Evolutionary conservation across 108 stramenopile species (phyloP).

Genomic region (Discostella pseudostelligera): DNA sequence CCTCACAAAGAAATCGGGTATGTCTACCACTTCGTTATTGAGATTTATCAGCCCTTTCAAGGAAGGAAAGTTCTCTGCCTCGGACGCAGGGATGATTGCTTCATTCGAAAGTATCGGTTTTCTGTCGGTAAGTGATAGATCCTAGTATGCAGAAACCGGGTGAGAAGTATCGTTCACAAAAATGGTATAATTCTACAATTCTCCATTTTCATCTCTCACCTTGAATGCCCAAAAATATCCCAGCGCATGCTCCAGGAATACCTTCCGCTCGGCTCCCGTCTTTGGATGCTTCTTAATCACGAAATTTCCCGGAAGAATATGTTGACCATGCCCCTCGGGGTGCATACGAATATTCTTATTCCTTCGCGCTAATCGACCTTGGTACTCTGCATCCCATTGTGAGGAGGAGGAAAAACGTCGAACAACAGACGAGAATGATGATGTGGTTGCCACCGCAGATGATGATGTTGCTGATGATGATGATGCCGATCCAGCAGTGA

Average conservation of each 20-base stretch:
- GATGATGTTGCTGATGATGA: background rate
- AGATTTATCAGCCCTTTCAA: conserved; percentile 30
- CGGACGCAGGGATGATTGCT: conserved; percentile 53
- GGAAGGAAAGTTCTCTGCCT: conserved; percentile 70
- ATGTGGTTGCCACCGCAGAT: background rate
- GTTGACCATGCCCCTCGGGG: conserved; percentile 53
- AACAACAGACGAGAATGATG: conserved; percentile 8
- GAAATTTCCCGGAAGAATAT: conserved; percentile 67
- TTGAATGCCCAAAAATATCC: conserved; percentile 87
- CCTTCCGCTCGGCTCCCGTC: conserved; percentile 55
- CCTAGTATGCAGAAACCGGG: conserved; percentile 25
- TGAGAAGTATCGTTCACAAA: conserved; percentile 1
- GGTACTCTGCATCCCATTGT: conserved; percentile 33
- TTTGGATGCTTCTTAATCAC: conserved; percentile 57
- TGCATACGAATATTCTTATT: conserved; percentile 54
- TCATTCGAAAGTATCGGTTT: conserved; percentile 75
- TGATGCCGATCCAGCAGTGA: background rate
- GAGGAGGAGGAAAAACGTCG: conserved; percentile 6
- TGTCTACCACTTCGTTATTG: conserved; percentile 41
- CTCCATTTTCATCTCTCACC: conserved; percentile 19
- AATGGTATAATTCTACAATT: background rate
- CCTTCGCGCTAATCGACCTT: conserved; percentile 19
- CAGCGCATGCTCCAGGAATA: conserved; percentile 63
- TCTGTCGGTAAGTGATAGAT: conserved; percentile 55
- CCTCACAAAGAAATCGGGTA: conserved; percentile 68